Percentiles rank a stretch among this genome's conserved stretches.
Conservation (phyloP, 2,329 filamentous ascomycete species). For the Colletotrichum truncatum region DNA sequence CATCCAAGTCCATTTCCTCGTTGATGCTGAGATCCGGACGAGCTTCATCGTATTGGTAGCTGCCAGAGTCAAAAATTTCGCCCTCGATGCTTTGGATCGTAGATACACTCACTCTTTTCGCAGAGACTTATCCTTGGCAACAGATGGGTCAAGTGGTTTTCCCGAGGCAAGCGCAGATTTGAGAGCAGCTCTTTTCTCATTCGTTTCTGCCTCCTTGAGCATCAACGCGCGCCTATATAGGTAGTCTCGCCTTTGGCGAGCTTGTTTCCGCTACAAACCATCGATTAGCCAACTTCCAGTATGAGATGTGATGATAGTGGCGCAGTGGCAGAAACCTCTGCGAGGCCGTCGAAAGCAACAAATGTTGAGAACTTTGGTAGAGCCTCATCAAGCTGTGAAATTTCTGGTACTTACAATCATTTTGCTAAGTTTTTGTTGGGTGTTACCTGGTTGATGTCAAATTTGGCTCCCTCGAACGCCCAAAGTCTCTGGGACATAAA, state of each 20-base stretch:
- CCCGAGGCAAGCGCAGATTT: conserved; percentile 88
- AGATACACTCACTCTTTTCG: conserved; percentile 69
- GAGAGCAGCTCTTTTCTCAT: conserved; percentile 88
- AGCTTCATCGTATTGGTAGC: conserved; percentile 91
- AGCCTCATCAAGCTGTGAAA: too few relatives aligned
- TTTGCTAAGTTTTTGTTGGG: too few relatives aligned
- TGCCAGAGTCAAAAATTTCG: not conserved
- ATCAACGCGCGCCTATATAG: conserved; percentile 90
- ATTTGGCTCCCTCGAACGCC: too few relatives aligned
- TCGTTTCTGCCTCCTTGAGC: conserved; percentile 90
- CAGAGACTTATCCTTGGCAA: conserved; percentile 86
- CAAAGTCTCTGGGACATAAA: too few relatives aligned
- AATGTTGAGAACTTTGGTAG: too few relatives aligned
- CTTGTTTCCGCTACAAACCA: conserved; percentile 13
- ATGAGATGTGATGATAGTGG: too few relatives aligned
- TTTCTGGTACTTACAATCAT: too few relatives aligned
- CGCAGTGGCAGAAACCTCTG: too few relatives aligned
- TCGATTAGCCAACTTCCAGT: too few relatives aligned
- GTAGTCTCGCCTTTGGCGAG: conserved; percentile 46
- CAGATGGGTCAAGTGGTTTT: conserved; percentile 81
- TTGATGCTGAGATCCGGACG: conserved; percentile 72
- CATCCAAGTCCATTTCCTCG: conserved; percentile 79
- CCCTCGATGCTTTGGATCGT: not conserved
- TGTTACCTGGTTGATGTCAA: too few relatives aligned
- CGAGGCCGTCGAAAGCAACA: too few relatives aligned